phyloP scores from a whole-genome alignment of 169 alveolate species.

The Perkinsus olseni region DNA sequence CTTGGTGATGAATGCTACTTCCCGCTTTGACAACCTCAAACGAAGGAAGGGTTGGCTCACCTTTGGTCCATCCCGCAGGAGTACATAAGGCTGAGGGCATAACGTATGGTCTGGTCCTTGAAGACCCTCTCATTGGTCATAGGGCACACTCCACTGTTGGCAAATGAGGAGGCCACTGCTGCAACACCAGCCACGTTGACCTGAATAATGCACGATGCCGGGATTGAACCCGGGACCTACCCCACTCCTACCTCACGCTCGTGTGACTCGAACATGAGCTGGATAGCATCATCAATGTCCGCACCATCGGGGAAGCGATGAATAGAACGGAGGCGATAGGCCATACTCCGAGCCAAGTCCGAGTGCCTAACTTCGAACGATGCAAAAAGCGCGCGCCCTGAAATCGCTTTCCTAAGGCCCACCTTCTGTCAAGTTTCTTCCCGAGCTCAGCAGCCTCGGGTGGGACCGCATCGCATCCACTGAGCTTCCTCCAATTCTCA shows the following conservation, averaged over 20 bases:
- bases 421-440: not conserved
- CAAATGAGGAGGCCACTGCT: slow-evolving; percentile 9
- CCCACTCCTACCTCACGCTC: not conserved
- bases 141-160: slow-evolving; percentile 18
- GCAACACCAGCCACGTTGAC: not conserved
- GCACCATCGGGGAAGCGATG: not conserved
- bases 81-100: slow-evolving; percentile 6
- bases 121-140: slow-evolving; percentile 7
- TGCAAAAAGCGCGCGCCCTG: not conserved
- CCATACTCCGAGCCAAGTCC: not conserved
- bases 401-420: not conserved
- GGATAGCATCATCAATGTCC: not conserved
- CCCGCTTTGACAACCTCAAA: no score
- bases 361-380: not conserved
- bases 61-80: slow-evolving; percentile 15
- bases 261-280: not conserved
- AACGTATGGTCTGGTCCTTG: not conserved
- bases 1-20: no score
- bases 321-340: not conserved
- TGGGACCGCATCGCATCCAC: not conserved
- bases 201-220: not conserved
- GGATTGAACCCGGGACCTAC: not conserved
- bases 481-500: not conserved
- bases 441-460: not conserved
- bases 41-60: no score